Base-by-base conservation (phyloP, 2,329 filamentous ascomycete genomes). In the Colletotrichum navitas region DNA sequence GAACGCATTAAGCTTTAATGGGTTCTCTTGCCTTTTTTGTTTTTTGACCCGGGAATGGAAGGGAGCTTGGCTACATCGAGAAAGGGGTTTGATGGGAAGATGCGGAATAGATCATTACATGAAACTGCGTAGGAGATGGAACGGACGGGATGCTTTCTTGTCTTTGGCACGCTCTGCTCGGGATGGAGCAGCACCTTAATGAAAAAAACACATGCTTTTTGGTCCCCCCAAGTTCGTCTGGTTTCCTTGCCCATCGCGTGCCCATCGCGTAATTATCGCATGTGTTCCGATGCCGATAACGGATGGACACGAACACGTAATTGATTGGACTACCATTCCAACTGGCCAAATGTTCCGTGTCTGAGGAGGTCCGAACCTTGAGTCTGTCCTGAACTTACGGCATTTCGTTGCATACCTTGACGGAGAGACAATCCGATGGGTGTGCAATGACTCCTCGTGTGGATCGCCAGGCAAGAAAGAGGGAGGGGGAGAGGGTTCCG, bases 31-130 rank as follows among this genome's bases (percentile, higher is more conserved):
- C 43, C 45, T 58, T 62, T 58, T 62, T 58, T 62, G 56, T 62
- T 62, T 66, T 67, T 67, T 26, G 45, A 63, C 24, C 52, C 47
- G 59, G 68, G 66, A 71, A 68, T 41, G 51, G 49, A 39, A 49
- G 59, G 65, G 65, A 64, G 63, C 68, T 68, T 71, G 65, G 54
- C 68, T 63, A 63, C 59, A 71, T 60, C 47, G 63, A 68, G 68
- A 63, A 55, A 45, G 52, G 52, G 51, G 52, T 14, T 43, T 43
- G 59, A 32, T 32, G 52, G 63, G 58, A 51, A 65, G 62, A 51
- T 34, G 51, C 62, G 62, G 65, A 49, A 52, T 68, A 71, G 68
- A 71, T 68, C 29, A 63, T 63, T 34, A 45, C 51, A 71, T 51
- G 55, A 51, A 51, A 51, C 41, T 71, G 54, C 64, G 58, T 58